Evolutionary conservation across 1,284 basidiomycete genomes (phyloP).

Genomic region (Ceratobasidium sp.): DNA sequence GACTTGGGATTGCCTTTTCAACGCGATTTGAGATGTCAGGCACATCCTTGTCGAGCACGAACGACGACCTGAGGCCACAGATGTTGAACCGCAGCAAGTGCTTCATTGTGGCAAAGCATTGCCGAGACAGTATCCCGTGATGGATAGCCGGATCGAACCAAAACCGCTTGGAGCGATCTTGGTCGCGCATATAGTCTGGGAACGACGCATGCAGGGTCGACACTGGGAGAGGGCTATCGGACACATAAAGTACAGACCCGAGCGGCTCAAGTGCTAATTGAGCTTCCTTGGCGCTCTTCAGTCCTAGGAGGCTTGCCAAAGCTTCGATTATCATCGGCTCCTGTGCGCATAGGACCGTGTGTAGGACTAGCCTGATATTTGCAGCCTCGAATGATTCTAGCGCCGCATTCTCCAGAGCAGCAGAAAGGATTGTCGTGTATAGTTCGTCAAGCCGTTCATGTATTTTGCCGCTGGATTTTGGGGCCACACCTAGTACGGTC

Average conservation of each 20-base stretch:
- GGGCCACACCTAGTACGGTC: not conserved
- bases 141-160: not conserved
- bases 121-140: not conserved
- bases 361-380: not conserved
- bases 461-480: not conserved
- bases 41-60: not conserved
- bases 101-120: slow-evolving; percentile 23
- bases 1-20: not conserved
- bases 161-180: not conserved
- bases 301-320: not conserved
- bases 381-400: not conserved
- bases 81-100: slow-evolving; percentile 24
- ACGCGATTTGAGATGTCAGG: not conserved
- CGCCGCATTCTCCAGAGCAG: not conserved
- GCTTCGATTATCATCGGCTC: not conserved
- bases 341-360: slow-evolving; percentile 16
- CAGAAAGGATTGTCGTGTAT: not conserved
- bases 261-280: not conserved
- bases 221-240: not conserved
- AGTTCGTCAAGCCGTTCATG: not conserved
- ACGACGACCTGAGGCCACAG: slow-evolving; percentile 14
- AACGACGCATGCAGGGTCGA: slow-evolving; percentile 36
- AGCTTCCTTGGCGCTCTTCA: not conserved
- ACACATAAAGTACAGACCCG: slow-evolving; percentile 15
- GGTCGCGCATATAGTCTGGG: slow-evolving; percentile 21